phyloP scores from a whole-genome alignment of 345 rosid species.

The Gossypium longicalyx region DNA sequence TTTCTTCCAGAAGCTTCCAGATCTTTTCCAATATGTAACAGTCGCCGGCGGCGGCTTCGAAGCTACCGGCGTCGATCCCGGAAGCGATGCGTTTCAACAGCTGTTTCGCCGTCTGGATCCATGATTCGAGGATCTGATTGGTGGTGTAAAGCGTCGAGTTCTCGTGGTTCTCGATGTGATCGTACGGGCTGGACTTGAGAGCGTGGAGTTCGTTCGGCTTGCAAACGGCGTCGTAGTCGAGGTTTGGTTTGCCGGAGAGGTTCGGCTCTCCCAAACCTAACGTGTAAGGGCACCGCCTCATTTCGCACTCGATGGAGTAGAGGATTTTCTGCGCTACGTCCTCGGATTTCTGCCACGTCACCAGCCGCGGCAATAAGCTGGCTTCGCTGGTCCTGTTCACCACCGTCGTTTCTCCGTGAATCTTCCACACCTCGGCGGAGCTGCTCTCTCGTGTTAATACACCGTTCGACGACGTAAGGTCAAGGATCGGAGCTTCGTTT shows the following conservation, averaged over 20 bases:
- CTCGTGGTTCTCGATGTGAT: slow-evolving; percentile 62
- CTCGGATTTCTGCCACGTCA: slow-evolving; percentile 73
- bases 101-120: slow-evolving; percentile 51
- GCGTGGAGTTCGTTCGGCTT: slow-evolving; percentile 52
- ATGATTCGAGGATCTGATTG: slow-evolving; percentile 81
- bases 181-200: slow-evolving; percentile 48
- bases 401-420: slow-evolving; percentile 37
- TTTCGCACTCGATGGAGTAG: slow-evolving; percentile 69
- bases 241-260: slow-evolving; percentile 61
- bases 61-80: slow-evolving; percentile 38
- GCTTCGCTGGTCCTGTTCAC: slow-evolving; percentile 54
- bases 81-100: slow-evolving; percentile 43
- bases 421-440: slow-evolving; percentile 63
- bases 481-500: slow-evolving; percentile 47
- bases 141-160: slow-evolving; percentile 57
- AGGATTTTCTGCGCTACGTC: slow-evolving; percentile 56
- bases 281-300: slow-evolving; percentile 70
- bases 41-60: slow-evolving; percentile 47
- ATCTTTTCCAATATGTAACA: slow-evolving; percentile 61
- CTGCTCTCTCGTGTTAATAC: slow-evolving; percentile 46
- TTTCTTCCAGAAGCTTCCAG: slow-evolving; percentile 72
- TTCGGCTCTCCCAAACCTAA: slow-evolving; percentile 86
- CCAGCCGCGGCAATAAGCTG: slow-evolving; percentile 74
- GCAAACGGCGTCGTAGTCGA: slow-evolving; percentile 79
- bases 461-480: slow-evolving; percentile 35